phyloP scores from a whole-genome alignment of 139 green algal genomes.

The Coccomyxa sp. region DNA sequence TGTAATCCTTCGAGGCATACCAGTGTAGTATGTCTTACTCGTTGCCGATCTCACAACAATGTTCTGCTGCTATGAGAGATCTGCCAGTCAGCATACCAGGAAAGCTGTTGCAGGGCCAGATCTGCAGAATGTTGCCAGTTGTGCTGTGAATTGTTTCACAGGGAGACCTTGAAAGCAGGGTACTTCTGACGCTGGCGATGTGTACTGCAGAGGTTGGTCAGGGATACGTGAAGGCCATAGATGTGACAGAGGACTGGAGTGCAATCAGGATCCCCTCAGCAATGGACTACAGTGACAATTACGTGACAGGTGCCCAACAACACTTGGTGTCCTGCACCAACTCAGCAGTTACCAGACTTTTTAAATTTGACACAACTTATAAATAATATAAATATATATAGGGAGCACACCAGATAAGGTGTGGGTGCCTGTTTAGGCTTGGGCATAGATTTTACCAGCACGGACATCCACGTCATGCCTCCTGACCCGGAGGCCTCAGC shows the following conservation, averaged over 20 bases:
- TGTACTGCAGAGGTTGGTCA: background rate
- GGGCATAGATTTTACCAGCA: slow-evolving; percentile 32
- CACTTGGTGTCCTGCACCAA: background rate
- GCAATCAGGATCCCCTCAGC: slow-evolving; percentile 51
- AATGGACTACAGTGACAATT: slow-evolving; percentile 48
- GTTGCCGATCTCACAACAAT: background rate
- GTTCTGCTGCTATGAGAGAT: background rate
- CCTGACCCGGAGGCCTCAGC: slow-evolving; percentile 28
- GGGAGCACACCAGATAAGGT: too few species aligned
- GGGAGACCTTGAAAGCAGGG: background rate
- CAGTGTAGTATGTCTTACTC: too few species aligned
- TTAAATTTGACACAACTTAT: background rate
- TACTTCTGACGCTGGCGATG: background rate
- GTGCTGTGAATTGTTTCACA: background rate
- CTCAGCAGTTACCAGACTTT: background rate
- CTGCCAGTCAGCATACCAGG: background rate
- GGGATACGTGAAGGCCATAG: background rate
- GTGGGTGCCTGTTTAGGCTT: slow-evolving; percentile 8
- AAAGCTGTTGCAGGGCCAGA: background rate
- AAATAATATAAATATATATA: background rate
- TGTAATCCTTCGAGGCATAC: too few species aligned
- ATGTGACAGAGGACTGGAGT: slow-evolving; percentile 32
- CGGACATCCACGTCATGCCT: slow-evolving; percentile 17
- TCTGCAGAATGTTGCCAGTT: background rate
- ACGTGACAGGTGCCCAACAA: slow-evolving; percentile 31